phyloP scores from a whole-genome alignment of 2,329 filamentous ascomycete genomes.

The Cercospora beticola region DNA sequence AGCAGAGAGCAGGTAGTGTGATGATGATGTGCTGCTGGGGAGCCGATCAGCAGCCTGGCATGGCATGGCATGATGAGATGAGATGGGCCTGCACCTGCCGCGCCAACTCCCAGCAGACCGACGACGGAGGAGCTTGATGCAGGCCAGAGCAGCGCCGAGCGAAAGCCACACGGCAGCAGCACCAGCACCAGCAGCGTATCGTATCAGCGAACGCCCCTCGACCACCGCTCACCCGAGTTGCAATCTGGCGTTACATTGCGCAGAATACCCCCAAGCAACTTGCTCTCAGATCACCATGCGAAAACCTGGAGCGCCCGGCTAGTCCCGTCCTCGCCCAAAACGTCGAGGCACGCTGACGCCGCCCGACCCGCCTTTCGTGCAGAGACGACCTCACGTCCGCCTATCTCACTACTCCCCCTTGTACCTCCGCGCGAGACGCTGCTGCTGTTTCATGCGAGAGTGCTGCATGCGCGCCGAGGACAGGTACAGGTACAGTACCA shows the following conservation, averaged over 20 bases:
- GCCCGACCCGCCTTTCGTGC: background rate
- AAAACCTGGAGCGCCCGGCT: background rate
- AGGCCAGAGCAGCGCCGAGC: background rate
- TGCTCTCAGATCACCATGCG: background rate
- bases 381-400: background rate
- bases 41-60: constrained; percentile 13
- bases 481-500: background rate
- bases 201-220: background rate
- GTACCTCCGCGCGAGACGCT: background rate
- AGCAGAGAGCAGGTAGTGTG: background rate
- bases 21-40: constrained; percentile 3
- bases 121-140: background rate
- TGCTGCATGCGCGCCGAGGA: constrained; percentile 6
- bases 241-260: constrained; percentile 13
- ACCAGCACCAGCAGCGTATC: background rate
- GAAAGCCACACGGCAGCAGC: background rate
- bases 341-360: background rate
- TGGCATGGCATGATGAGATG: background rate
- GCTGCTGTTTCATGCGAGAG: constrained; percentile 7
- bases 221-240: constrained; percentile 4
- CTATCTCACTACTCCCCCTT: background rate
- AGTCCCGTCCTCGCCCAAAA: background rate
- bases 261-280: background rate
- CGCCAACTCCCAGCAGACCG: background rate
- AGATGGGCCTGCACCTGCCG: background rate